Evolutionary conservation across 2,329 filamentous ascomycete genomes (phyloP).

Genomic region (Hypoxylon rubiginosum): DNA sequence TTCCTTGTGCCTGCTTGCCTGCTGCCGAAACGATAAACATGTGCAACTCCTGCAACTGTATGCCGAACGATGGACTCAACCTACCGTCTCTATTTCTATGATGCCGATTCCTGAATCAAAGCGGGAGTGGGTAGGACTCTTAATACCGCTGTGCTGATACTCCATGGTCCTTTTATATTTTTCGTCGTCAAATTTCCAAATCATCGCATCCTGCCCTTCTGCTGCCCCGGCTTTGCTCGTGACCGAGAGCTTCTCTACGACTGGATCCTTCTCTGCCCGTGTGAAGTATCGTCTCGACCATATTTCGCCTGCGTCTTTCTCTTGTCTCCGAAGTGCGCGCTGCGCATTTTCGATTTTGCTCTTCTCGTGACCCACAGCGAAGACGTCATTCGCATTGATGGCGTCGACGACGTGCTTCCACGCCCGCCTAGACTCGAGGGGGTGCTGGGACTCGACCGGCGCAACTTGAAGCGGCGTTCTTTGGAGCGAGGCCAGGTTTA

Average conservation of each 20-base stretch:
- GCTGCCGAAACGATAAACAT: constrained; percentile 1
- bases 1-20: background rate
- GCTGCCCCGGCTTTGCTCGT: constrained; percentile 10
- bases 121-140: constrained; percentile 45
- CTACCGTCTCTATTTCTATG: constrained; percentile 24
- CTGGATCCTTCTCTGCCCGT: constrained; percentile 32
- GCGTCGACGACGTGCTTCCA: constrained; percentile 88
- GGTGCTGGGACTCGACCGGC: constrained; percentile 82
- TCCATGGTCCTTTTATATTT: constrained; percentile 42
- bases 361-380: constrained; percentile 83
- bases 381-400: constrained; percentile 87
- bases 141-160: constrained; percentile 34
- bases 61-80: background rate
- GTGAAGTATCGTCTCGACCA: constrained; percentile 48
- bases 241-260: constrained; percentile 38
- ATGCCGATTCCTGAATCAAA: constrained; percentile 48
- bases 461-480: constrained; percentile 79
- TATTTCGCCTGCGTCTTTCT: constrained; percentile 39
- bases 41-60: background rate
- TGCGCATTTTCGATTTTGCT: constrained; percentile 91
- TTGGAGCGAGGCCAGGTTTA: constrained; percentile 69
- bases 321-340: constrained; percentile 57
- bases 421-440: constrained; percentile 87
- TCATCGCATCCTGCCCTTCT: constrained; percentile 29
- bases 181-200: constrained; percentile 48